Evolutionary conservation across 768 basidiomycete genomes (phyloP), one percentile per base, ranked within the genome.

Genomic region (Termitomyces sp.): DNA sequence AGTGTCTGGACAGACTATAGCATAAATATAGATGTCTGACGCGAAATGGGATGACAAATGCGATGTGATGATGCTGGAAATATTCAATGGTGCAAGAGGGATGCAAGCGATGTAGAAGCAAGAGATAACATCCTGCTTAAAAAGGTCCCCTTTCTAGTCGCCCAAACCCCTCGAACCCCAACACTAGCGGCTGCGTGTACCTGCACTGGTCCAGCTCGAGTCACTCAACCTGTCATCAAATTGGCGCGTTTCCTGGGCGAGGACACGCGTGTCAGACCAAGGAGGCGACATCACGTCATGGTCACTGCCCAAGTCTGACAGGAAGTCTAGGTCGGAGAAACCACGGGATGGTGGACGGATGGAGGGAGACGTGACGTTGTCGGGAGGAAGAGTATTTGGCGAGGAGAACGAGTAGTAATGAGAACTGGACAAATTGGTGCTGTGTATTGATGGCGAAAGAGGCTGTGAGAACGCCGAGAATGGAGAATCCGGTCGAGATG

Each of bases 401-500:
- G 66, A 65, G 8, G 65, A 61, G 28, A 67, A 63, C 4, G 64
- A 62, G 20, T 65, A 63, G 47, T 63, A 61, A 22, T 58, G 55
- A 35, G 60, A 58, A 46, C 26, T 57, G n/a, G 59, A 38, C 22
- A 56, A 42, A 42, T 56, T 38, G 13, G 52, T 49, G 14, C 46
- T 57, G 22, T 59, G 53, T 28, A 57, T 46, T 10, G 61, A 60
- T 22, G 59, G 56, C 16, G 61, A 63, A 32, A 52, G 36, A 30
- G 61, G 55, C 12, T 64, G 62, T 22, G 64, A 68, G 47, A 69
- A 49, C 4, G 65, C 62, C 20, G 73, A 72, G 63, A 77, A 78
- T 2, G 76, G 77, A 6, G 76, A 73, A 18, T 72, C 70, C 1
- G 76, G 64, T 22, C 75, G 72, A 7, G 77, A 78, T 7, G 77